A percentile compares a stretch with the other conserved stretches of the same genome.
Evolutionary conservation across 495 filamentous ascomycete species (phyloP).

Genomic region (Clohesyomyces aquaticus): DNA sequence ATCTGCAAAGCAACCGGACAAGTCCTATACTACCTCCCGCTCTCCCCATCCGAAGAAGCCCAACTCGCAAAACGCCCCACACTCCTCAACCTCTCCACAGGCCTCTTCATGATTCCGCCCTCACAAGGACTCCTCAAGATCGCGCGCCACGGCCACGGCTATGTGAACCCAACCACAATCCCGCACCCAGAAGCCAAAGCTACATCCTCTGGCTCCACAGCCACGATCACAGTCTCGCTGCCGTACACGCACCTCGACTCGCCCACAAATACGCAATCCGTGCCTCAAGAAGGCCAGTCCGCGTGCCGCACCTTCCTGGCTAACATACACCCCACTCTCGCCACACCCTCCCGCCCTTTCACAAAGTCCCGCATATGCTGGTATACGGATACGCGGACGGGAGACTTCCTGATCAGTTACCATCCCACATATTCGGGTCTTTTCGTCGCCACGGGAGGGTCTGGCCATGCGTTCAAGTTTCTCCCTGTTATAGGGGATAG

Average conservation of each 20-base stretch:
- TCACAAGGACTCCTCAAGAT: constrained; percentile 42
- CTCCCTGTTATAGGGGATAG: constrained; percentile 55
- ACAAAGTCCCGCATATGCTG: constrained; percentile 66
- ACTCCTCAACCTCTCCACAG: constrained; percentile 75
- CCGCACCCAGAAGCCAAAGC: constrained; percentile 50
- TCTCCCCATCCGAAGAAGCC: constrained; percentile 70
- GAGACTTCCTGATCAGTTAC: constrained; percentile 43
- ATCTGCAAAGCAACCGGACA: constrained; percentile 79
- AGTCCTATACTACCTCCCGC: constrained; percentile 71
- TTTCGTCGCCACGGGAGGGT: constrained; percentile 56
- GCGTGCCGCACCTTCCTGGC: constrained; percentile 64
- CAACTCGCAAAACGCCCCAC: constrained; percentile 68
- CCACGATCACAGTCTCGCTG: constrained; percentile 52
- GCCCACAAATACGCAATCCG: constrained; percentile 44
- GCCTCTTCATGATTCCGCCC: constrained; percentile 84
- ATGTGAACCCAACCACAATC: constrained; percentile 65
- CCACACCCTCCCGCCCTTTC: constrained; percentile 66
- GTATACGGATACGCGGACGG: constrained; percentile 43
- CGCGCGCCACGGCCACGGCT: constrained; percentile 42
- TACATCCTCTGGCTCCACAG: constrained; percentile 22
- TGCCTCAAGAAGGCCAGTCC: constrained; percentile 63
- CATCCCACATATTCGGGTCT: constrained; percentile 44
- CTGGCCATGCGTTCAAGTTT: constrained; percentile 58
- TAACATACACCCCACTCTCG: constrained; percentile 69
- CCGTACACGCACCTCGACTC: constrained; percentile 54